Conservation (phyloP, 257 asterid genomes). For the Solanum infundibuliforme region DNA sequence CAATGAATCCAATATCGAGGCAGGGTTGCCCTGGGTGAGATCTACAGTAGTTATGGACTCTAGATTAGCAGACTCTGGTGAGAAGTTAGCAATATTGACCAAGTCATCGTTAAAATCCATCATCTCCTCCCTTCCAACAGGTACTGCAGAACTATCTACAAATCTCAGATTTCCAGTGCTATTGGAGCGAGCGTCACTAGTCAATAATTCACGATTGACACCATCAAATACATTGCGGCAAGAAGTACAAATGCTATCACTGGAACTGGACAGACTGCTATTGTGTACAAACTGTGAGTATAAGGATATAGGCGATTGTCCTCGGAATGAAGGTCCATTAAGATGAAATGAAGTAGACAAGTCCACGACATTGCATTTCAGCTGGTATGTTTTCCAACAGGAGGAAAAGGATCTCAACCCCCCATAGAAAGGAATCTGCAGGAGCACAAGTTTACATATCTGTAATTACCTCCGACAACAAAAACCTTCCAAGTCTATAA, state of each 20-base stretch:
- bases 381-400: constrained; percentile 26
- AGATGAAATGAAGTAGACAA: constrained; percentile 18
- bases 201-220: constrained; percentile 5
- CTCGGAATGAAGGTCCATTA: constrained; percentile 19
- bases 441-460: constrained; percentile 1
- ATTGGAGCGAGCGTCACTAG: constrained; percentile 11
- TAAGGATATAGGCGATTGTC: constrained; percentile 20
- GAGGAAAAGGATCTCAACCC: constrained; percentile 31
- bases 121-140: constrained; percentile 27
- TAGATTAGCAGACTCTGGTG: constrained; percentile 13
- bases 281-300: constrained; percentile 26
- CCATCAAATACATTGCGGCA: constrained; percentile 6
- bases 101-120: constrained; percentile 14
- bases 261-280: constrained; percentile 13
- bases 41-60: constrained; percentile 7
- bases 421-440: constrained; percentile 48
- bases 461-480: not conserved
- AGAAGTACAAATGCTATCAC: constrained; percentile 1
- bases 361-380: constrained; percentile 27
- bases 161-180: constrained; percentile 20
- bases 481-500: not conserved
- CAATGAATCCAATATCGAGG: constrained; percentile 23
- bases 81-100: constrained; percentile 8
- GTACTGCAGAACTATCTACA: constrained; percentile 28
- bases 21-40: constrained; percentile 19